These are phyloP conservation scores for Ophiostoma pallidulum DNA, from an alignment of 2,329 filamentous ascomycete genomes.

Conservation along the genomic window DNA sequence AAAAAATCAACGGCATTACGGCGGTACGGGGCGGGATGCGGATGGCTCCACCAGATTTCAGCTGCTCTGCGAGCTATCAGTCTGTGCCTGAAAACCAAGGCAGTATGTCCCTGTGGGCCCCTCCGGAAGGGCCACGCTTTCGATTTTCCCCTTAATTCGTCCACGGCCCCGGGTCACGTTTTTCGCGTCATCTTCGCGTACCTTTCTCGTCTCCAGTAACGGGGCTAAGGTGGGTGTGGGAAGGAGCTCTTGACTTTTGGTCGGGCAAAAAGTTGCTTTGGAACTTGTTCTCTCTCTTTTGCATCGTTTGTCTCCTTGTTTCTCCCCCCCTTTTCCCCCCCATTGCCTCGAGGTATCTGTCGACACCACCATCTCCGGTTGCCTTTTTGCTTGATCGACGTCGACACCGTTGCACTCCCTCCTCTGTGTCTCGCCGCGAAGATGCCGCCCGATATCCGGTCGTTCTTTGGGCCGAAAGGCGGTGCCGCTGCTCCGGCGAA, in stretches of 20 bases:
- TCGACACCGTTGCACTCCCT: no score
- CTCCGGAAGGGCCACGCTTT: background rate
- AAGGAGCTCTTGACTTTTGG: background rate
- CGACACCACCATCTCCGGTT: no score
- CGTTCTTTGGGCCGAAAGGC: conserved; percentile 61
- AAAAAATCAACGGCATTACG: background rate
- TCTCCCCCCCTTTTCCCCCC: no score
- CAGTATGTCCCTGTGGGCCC: background rate
- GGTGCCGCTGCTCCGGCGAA: conserved; percentile 28
- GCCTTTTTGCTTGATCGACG: no score
- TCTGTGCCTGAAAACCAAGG: conserved; percentile 2
- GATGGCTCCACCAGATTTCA: background rate
- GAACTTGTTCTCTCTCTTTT: conserved; percentile 2
- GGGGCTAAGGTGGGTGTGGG: background rate
- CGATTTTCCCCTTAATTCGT: background rate
- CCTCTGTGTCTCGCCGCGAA: conserved; percentile 8
- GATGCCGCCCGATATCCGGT: conserved; percentile 64
- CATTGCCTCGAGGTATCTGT: no score
- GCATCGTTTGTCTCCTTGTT: background rate
- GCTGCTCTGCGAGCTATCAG: background rate
- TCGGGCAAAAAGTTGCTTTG: no score
- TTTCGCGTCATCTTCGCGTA: conserved; percentile 37
- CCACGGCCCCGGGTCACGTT: conserved; percentile 26
- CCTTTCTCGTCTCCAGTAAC: background rate
- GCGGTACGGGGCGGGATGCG: no score